Evolutionary conservation across 2,329 filamentous ascomycete species (phyloP).

Genomic region (Sphaerulina populicola): DNA sequence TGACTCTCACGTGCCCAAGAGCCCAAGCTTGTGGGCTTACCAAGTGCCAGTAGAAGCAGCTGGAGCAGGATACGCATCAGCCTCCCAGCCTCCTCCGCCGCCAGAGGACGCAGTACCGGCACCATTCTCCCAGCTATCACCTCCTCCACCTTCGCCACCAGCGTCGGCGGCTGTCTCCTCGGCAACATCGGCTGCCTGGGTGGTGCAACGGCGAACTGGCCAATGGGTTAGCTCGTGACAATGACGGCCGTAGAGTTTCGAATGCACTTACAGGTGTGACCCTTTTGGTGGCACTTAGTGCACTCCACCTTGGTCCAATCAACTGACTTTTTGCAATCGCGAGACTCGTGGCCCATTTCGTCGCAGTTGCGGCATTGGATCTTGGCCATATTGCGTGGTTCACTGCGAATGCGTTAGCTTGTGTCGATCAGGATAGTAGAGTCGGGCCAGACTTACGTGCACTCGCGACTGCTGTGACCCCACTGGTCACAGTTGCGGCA

Average conservation of each 20-base stretch:
- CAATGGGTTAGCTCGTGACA: too few relatives aligned
- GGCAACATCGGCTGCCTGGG: slow-evolving; percentile 13
- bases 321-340: slow-evolving; percentile 11
- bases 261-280: slow-evolving; percentile 14
- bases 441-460: slow-evolving; percentile 41
- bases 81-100: slow-evolving; percentile 14
- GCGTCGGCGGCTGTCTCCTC: slow-evolving; percentile 5
- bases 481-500: slow-evolving; percentile 33
- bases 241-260: too few relatives aligned
- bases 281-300: slow-evolving; percentile 36
- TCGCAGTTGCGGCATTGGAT: slow-evolving; percentile 44
- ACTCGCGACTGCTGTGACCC: slow-evolving; percentile 47
- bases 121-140: slow-evolving; percentile 9
- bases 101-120: slow-evolving; percentile 2
- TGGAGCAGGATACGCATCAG: slow-evolving; percentile 9
- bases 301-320: slow-evolving; percentile 42
- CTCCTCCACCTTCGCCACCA: slow-evolving; percentile 7
- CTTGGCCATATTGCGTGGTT: slow-evolving; percentile 45
- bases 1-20: background rate
- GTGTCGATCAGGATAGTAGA: background rate
- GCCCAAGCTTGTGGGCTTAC: slow-evolving; percentile 5
- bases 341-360: slow-evolving; percentile 26
- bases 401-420: slow-evolving; percentile 1
- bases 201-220: slow-evolving; percentile 22
- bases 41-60: slow-evolving; percentile 11